These are phyloP conservation scores for Peniophora sp. DNA, from an alignment of 1,284 basidiomycete genomes.

Conservation along the genomic window DNA sequence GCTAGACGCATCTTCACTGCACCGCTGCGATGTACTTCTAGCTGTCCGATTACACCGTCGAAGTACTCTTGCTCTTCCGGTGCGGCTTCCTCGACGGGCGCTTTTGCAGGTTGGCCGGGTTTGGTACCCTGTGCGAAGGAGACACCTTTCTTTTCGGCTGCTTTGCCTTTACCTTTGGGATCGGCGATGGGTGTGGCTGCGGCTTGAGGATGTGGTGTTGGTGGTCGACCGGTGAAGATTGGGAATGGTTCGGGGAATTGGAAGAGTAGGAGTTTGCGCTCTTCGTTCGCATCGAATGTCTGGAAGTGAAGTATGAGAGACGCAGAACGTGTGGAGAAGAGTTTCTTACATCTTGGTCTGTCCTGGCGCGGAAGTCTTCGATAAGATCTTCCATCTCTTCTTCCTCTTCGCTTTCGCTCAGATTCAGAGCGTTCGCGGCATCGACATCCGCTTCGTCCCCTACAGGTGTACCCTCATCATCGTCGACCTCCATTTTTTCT, in stretches of 20 bases:
- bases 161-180: slow-evolving; percentile 26
- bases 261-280: slow-evolving; percentile 74
- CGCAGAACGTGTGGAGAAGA: slow-evolving; percentile 3
- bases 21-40: slow-evolving; percentile 80
- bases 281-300: slow-evolving; percentile 45
- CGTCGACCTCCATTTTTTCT: slow-evolving; percentile 19
- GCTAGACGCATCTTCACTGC: slow-evolving; percentile 80
- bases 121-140: slow-evolving; percentile 59
- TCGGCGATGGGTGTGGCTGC: slow-evolving; percentile 9
- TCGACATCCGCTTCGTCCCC: slow-evolving; percentile 40
- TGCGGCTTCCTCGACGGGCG: slow-evolving; percentile 18
- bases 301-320: slow-evolving; percentile 15
- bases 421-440: slow-evolving; percentile 65
- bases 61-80: slow-evolving; percentile 32
- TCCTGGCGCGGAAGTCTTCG: slow-evolving; percentile 59
- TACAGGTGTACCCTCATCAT: slow-evolving; percentile 19
- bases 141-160: slow-evolving; percentile 30
- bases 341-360: slow-evolving; percentile 27
- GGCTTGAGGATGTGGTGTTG: no score
- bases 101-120: slow-evolving; percentile 17
- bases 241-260: slow-evolving; percentile 92
- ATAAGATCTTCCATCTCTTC: slow-evolving; percentile 81
- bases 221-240: slow-evolving; percentile 36
- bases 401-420: slow-evolving; percentile 82
- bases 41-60: slow-evolving; percentile 75